Conservation (phyloP, 2,329 filamentous ascomycete species). For the Monosporascus ibericus region DNA sequence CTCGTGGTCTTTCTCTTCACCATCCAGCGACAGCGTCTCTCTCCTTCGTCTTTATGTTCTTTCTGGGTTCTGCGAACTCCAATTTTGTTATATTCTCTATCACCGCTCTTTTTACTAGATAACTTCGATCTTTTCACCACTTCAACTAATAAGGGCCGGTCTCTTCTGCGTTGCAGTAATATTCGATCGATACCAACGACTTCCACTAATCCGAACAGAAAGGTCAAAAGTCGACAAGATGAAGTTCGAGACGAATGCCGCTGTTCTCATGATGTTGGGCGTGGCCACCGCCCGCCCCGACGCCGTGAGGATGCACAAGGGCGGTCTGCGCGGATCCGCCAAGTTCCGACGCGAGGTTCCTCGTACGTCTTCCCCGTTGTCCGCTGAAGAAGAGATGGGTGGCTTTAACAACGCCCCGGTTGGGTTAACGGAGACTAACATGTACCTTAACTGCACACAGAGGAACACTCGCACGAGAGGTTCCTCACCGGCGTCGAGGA, state of each 20-base stretch:
- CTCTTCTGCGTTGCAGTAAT: constrained; percentile 15
- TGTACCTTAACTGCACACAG: constrained; percentile 5
- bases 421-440: constrained; percentile 3
- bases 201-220: constrained; percentile 11
- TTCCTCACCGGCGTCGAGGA: constrained; percentile 21
- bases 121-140: not conserved
- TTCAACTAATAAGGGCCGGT: constrained; percentile 17
- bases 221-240: constrained; percentile 18
- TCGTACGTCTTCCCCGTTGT: constrained; percentile 15
- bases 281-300: constrained; percentile 26
- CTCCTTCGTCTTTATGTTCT: constrained; percentile 22
- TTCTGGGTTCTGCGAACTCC: constrained; percentile 28
- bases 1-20: constrained; percentile 10
- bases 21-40: constrained; percentile 21
- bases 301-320: constrained; percentile 12
- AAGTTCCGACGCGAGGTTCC: constrained; percentile 26
- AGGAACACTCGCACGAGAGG: constrained; percentile 28
- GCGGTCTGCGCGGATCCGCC: constrained; percentile 7
- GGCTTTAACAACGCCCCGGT: not conserved
- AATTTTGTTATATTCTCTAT: constrained; percentile 10
- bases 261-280: constrained; percentile 22
- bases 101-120: constrained; percentile 16
- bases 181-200: constrained; percentile 5
- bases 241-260: constrained; percentile 25
- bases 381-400: not conserved